These are phyloP conservation scores for Hypomyces rosellus DNA, from an alignment of 2,329 filamentous ascomycete genomes.

Conservation along the genomic window DNA sequence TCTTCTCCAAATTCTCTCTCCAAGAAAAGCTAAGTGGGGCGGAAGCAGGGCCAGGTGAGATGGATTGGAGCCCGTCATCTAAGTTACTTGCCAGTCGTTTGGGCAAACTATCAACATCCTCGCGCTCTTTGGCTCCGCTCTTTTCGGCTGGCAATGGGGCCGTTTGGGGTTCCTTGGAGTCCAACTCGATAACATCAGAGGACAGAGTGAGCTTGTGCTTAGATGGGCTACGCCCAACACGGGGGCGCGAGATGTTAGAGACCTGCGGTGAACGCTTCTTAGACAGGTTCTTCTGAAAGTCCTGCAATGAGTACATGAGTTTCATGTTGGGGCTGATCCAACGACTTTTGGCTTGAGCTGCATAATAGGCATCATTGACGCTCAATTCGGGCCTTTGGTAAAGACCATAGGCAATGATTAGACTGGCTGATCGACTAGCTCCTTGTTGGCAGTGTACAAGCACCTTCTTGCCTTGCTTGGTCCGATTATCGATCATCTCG, in stretches of 20 bases:
- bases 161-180: slow-evolving; percentile 52
- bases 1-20: slow-evolving; percentile 38
- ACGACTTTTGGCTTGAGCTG: slow-evolving; percentile 71
- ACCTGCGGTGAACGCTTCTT: slow-evolving; percentile 41
- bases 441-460: slow-evolving; percentile 82
- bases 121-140: slow-evolving; percentile 32
- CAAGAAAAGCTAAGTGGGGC: slow-evolving; percentile 59
- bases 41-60: slow-evolving; percentile 59
- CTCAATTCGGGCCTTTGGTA: slow-evolving; percentile 70
- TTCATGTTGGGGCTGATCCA: slow-evolving; percentile 94
- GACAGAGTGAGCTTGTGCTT: slow-evolving; percentile 57
- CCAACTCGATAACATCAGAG: slow-evolving; percentile 48
- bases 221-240: slow-evolving; percentile 48
- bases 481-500: slow-evolving; percentile 66
- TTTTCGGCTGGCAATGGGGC: slow-evolving; percentile 54
- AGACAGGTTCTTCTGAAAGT: slow-evolving; percentile 63
- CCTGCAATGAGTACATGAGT: slow-evolving; percentile 81
- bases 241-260: slow-evolving; percentile 40
- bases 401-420: slow-evolving; percentile 80
- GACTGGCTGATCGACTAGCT: slow-evolving; percentile 75
- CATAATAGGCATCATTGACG: slow-evolving; percentile 78
- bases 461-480: slow-evolving; percentile 68
- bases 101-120: slow-evolving; percentile 23
- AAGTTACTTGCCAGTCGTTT: not conserved
- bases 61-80: slow-evolving; percentile 32